Evolutionary conservation across 768 basidiomycete species (phyloP), one percentile per base, ranked within the genome.

Genomic region (Pisolithus sp.): DNA sequence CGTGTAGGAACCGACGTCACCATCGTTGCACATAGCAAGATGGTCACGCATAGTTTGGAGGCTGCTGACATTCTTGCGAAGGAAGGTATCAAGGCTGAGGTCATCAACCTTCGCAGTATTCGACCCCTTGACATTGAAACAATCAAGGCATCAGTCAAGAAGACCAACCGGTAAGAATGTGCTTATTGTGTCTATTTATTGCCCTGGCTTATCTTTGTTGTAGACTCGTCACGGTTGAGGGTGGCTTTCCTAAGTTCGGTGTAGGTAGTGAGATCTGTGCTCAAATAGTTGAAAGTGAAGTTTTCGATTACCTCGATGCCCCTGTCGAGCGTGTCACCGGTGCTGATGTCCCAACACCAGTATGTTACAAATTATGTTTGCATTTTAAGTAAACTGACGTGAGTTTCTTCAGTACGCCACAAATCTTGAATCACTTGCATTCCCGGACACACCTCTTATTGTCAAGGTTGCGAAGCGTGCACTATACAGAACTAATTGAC

Each of bases 251-350:
- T 37, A 85, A 81, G 46, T 98, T 97, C 69, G 93, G 96, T 74
- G 95, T 99, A 50, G 96, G 96, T 58, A 94, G 93, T 61, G 96
- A 99, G 73, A 95, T 99, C 62, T 91, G 90, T 59, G 96, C 96
- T 13, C 94, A 98, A 71, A 92, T 98, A 60, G 78, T 95, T 50
- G 96, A 99, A 78, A 91, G 90, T 60, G 92, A 96, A 62, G 95
- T 93, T 3, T 99, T 95, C 66, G 93, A 98, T 73, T 97, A 92
- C 76, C 86, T 99, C 34, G 96, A 99, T 73, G 94, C 95, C 18
- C 93, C 96, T 13, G 91, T 97, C 50, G 96, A 99, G 78, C 86
- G 96, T 56, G 77, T 99, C 57, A 98, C 96, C 56, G 96, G 96
- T 62, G 94, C 96, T 56, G 90, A 99, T 64, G 85, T 99, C 38